Base-by-base conservation (phyloP, 225 moss, liverwort and hornwort genomes). In the Polytrichum formosum region DNA sequence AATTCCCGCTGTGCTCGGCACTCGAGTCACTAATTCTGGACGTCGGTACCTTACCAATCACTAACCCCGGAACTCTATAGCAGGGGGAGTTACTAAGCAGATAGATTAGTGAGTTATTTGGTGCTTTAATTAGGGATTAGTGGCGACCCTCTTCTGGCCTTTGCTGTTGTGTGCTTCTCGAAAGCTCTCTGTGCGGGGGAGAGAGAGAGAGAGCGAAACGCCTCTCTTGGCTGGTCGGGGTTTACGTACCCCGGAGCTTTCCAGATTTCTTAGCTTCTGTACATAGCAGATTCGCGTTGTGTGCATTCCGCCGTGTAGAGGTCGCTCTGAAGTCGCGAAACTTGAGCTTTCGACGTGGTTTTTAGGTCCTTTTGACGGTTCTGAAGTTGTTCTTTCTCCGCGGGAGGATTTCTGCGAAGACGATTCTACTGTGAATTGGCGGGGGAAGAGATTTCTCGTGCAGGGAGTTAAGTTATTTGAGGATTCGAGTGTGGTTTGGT, bases 1-100 rank as follows among this genome's bases (percentile, higher is more conserved):
- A 63, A 63, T 23, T 63, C 62, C 62, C 62, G 62, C 62, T 26
- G 58, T 20, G 58, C 62, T 63, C 62, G 62, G 21, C 27, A 16
- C 8, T 23, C 26, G 62, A 26, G 62, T 63, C 62, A 63, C 62
- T 63, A 63, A 63, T 63, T 17, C 5, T 0, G 35, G 9, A 35
- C 35, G 8, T 9, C 35, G 35, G 9, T 35, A 8, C 35, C 35
- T 35, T 46, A 46, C 46, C 46, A 46, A 3, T 46, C 46, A 46
- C 16, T 46, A 46, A 46, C 46, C 46, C 13, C 46, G 46, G 46
- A 46, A 0, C 13, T 46, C 46, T 7, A 4, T 0, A 2, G 1
- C 1, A n/a, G 21, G 58, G 20, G 56, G 21, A 58, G 58, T 22
- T 4, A 58, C 58, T 58, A 58, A 58, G 6, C 58, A 58, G 2